phyloP scores from a whole-genome alignment of 208 protist genomes.

The Trypanosomatidae sp. region DNA sequence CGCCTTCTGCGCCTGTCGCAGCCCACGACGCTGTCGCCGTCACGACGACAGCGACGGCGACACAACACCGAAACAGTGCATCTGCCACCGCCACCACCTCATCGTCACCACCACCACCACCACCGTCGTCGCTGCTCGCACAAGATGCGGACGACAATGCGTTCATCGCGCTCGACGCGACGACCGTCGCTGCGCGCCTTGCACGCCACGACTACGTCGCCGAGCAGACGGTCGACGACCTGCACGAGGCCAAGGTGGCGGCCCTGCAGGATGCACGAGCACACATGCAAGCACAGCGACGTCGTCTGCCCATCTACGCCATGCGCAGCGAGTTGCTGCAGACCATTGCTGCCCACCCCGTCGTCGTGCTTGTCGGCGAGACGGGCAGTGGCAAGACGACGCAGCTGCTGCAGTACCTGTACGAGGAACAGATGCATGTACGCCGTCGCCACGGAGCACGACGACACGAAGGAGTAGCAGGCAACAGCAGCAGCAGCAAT shows the following conservation, averaged over 20 bases:
- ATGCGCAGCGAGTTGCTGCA: slow-evolving; percentile 83
- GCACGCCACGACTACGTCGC: slow-evolving; percentile 49
- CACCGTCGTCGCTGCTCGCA: background rate
- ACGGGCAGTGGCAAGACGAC: slow-evolving; percentile 91
- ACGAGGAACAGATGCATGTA: slow-evolving; percentile 68
- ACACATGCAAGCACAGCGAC: slow-evolving; percentile 42
- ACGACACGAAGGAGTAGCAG: background rate
- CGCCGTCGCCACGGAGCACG: background rate
- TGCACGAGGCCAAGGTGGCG: slow-evolving; percentile 29
- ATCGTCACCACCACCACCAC: background rate
- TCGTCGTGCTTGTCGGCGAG: slow-evolving; percentile 90
- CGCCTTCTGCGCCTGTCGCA: background rate
- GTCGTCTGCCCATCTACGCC: slow-evolving; percentile 91
- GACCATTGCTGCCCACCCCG: slow-evolving; percentile 46
- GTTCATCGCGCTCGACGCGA: slow-evolving; percentile 46
- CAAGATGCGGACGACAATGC: background rate
- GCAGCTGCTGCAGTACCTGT: slow-evolving; percentile 86
- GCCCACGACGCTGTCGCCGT: background rate
- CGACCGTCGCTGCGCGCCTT: slow-evolving; percentile 39
- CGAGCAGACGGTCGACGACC: slow-evolving; percentile 42
- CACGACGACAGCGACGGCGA: too few species aligned
- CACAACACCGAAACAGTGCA: background rate
- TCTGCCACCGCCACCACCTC: too few species aligned
- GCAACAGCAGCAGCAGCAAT: background rate
- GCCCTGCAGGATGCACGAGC: slow-evolving; percentile 16